These are phyloP conservation scores for Candida michaelii DNA, from an alignment of 805 yeast species.

Conservation along the genomic window DNA sequence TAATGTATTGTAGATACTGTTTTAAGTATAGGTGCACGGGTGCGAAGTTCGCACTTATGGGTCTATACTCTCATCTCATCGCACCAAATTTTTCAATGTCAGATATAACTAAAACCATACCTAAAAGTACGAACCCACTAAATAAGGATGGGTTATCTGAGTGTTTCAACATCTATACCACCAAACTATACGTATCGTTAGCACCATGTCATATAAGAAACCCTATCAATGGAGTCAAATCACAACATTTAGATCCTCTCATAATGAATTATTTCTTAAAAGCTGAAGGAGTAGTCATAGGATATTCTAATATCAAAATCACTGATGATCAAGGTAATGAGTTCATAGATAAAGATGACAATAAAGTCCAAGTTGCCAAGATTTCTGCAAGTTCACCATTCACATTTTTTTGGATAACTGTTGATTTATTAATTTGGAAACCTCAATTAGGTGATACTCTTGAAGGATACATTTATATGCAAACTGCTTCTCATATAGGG, in stretches of 20 bases:
- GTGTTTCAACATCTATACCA: conserved; percentile 63
- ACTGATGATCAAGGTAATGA: conserved; percentile 31
- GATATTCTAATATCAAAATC: conserved; percentile 67
- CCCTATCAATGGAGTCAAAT: conserved; percentile 77
- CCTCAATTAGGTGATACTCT: conserved; percentile 85
- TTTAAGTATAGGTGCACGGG: too few species aligned
- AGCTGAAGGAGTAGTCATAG: conserved; percentile 79
- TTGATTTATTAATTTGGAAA: conserved; percentile 83
- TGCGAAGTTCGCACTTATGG: too few species aligned
- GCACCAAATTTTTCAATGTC: conserved; percentile 4
- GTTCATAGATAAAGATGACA: conserved; percentile 31
- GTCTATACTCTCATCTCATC: conserved; percentile 1
- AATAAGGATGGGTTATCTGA: conserved; percentile 53
- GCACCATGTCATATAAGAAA: conserved; percentile 76
- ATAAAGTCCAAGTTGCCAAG: conserved; percentile 53
- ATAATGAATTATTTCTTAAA: conserved; percentile 76
- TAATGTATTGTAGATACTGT: not conserved
- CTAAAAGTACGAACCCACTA: conserved; percentile 37
- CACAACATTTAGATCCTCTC: conserved; percentile 88
- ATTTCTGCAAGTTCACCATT: conserved; percentile 82
- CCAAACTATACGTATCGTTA: conserved; percentile 73
- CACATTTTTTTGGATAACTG: conserved; percentile 82
- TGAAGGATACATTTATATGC: conserved; percentile 88
- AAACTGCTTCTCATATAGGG: conserved; percentile 93
- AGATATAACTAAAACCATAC: conserved; percentile 20